Evolutionary conservation across 371 early-diverging fungal species (phyloP), one percentile per base, ranked within the genome.

Genomic region (Apophysomyces variabilis): DNA sequence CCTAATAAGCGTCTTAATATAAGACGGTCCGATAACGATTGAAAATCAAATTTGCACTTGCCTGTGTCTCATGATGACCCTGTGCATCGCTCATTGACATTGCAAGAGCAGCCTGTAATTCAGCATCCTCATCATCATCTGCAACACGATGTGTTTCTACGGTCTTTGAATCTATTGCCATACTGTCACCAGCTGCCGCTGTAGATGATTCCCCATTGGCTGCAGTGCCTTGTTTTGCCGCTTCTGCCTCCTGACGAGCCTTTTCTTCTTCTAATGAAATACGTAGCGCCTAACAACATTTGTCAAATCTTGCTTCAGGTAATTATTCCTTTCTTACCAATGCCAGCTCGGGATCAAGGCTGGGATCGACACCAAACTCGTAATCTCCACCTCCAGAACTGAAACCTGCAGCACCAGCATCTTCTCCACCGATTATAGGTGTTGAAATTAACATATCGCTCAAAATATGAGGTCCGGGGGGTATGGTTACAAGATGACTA

Each of bases 231-330:
- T 77, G 67, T 69, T 84, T 88, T 67, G 86, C 78, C 58, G 82
- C 79, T 38, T 79, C 83, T 38, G 89, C 87, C 64, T 92, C 95
- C 78, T 94, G 97, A 71, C 97, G 90, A 45, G 96, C 96, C 66
- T 90, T 89, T 76, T 97, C 99, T 76, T 98, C 99, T 77, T 96
- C 97, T 78, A 98, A 73, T 38, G 99, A 98, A 77, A 98, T 95
- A 69, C 95, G 91, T 59, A 98, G 78, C 0, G 98, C 97, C 89
- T 90, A 72, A 16, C 12, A 43, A 5, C 39, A 6, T 9, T 14
- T 11, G n/a, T 37, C 21, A 39, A 43, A 26, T 38, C 8, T 12
- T 5, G 5, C n/a, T 56, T n/a, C 6, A 35, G 1, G 32, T 47
- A 5, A 50, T 45, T 36, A 7, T 14, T n/a, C 32, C 57, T 5